Evolutionary conservation across 2,329 filamentous ascomycete genomes (phyloP).

Genomic region (Dissoconium aciculare): DNA sequence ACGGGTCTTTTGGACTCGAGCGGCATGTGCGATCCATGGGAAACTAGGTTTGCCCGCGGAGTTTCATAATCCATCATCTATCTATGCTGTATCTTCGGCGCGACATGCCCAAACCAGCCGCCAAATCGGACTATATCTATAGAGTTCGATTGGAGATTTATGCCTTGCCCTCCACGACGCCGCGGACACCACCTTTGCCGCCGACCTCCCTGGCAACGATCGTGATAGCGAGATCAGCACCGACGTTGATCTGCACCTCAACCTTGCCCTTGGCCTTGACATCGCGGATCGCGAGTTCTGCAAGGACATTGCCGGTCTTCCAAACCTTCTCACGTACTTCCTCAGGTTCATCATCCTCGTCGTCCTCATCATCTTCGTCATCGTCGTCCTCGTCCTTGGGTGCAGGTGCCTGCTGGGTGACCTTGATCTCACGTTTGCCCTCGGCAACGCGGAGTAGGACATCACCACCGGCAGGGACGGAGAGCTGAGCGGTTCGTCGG

Average conservation of each 20-base stretch:
- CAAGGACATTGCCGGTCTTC: conserved; percentile 71
- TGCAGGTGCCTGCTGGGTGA: conserved; percentile 64
- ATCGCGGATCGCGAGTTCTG: conserved; percentile 69
- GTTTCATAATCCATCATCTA: too few relatives aligned
- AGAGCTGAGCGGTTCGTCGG: conserved; percentile 66
- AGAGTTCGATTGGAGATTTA: too few relatives aligned
- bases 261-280: conserved; percentile 83
- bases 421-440: conserved; percentile 79
- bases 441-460: conserved; percentile 80
- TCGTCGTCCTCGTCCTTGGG: conserved; percentile 45
- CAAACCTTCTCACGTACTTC: conserved; percentile 81
- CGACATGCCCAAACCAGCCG: too few relatives aligned
- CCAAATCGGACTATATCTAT: too few relatives aligned
- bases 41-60: too few relatives aligned
- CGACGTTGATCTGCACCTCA: conserved; percentile 83
- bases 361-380: conserved; percentile 44
- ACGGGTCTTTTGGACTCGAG: too few relatives aligned
- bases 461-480: conserved; percentile 65
- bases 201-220: conserved; percentile 76
- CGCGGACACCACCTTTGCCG: conserved; percentile 69
- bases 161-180: conserved; percentile 31
- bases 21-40: too few relatives aligned
- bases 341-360: conserved; percentile 62
- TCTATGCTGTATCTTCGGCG: too few relatives aligned
- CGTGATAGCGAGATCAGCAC: conserved; percentile 61